Base-by-base conservation (phyloP, 352 stramenopile species). In the Globisporangium ultimum region DNA sequence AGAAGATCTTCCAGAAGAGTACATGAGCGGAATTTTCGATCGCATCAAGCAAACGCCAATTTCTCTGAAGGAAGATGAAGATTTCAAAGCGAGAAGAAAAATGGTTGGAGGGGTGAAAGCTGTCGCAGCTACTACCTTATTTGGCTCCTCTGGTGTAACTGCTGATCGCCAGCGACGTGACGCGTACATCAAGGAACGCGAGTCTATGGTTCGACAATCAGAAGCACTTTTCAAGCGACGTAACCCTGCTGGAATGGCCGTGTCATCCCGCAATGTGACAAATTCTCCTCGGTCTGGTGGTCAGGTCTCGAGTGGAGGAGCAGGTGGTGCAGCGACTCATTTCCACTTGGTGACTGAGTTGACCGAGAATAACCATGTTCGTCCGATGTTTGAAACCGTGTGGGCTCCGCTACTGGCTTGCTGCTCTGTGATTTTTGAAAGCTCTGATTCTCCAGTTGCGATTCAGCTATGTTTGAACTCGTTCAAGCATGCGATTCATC, bases 331-430 rank as follows among this genome's bases (percentile, higher is more conserved):
- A 7, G 28, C 48, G 59, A 61, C 13, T 59, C 76, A 77, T 45
- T 93, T 93, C 57, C 84, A 80, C 36, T 57, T 90, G 43, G 78
- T 93, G 13, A 87, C 78, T 0, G 79, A 86, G 24, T 75, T 73
- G 22, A 80, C 72, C 6, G 85, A 92, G 56, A 89, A 78, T 42
- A 88, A 76, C 22, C 80, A 94, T 55, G 84, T 97, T 13, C 79
- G 85, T 24, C 95, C 97, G 6, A 99, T 99, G 97, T 99, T 99
- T 67, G 96, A 99, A 75, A 98, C 98, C 0, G 92, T 98, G 0
- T 99, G 97, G 97, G 97, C 96, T 28, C 95, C 97, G 43, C 74
- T 99, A 28, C 81, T 99, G 48, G 97, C 95, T 45, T 96, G 89
- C 45, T 97, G 99, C 54, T 99, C 95, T 2, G 95, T 99, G 65